Evolutionary conservation across 1,284 basidiomycete genomes (phyloP).

Genomic region (Volvariella volvacea): DNA sequence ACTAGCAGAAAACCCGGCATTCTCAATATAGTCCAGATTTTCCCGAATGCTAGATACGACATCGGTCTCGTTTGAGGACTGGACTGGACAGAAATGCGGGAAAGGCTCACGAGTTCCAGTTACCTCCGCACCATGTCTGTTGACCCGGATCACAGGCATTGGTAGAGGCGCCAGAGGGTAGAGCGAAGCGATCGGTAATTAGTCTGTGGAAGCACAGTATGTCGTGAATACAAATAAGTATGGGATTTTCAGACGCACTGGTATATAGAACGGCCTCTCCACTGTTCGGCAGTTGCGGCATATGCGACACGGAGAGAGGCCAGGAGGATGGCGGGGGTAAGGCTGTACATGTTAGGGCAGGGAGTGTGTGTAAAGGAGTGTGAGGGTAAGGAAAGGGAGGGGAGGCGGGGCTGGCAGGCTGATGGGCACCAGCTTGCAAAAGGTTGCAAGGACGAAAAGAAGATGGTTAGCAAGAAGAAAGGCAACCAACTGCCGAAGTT

Average conservation of each 20-base stretch:
- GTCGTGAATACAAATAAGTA: too few species aligned
- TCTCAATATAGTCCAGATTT: slow-evolving; percentile 74
- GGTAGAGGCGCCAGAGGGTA: slow-evolving; percentile 44
- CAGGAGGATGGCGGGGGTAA: slow-evolving; percentile 9
- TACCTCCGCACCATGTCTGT: slow-evolving; percentile 70
- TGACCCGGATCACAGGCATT: slow-evolving; percentile 48
- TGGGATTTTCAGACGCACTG: slow-evolving; percentile 21
- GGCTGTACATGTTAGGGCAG: slow-evolving; percentile 8
- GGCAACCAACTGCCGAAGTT: too few species aligned
- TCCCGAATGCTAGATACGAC: slow-evolving; percentile 42
- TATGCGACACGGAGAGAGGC: slow-evolving; percentile 12
- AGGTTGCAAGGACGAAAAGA: not conserved
- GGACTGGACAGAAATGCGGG: not conserved
- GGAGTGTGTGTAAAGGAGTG: slow-evolving; percentile 1
- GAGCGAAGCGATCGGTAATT: slow-evolving; percentile 73
- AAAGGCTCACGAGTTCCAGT: slow-evolving; percentile 51
- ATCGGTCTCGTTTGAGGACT: not conserved
- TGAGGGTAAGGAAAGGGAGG: slow-evolving; percentile 7
- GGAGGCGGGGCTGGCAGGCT: slow-evolving; percentile 1
- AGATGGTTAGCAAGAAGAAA: not conserved
- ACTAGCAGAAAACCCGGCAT: slow-evolving; percentile 74
- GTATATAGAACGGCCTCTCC: slow-evolving; percentile 36
- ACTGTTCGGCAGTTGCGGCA: slow-evolving; percentile 36
- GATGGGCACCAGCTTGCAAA: not conserved
- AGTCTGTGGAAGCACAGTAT: too few species aligned